phyloP scores from a whole-genome alignment of 2,329 filamentous ascomycete species.

The Kalmusia sp. region DNA sequence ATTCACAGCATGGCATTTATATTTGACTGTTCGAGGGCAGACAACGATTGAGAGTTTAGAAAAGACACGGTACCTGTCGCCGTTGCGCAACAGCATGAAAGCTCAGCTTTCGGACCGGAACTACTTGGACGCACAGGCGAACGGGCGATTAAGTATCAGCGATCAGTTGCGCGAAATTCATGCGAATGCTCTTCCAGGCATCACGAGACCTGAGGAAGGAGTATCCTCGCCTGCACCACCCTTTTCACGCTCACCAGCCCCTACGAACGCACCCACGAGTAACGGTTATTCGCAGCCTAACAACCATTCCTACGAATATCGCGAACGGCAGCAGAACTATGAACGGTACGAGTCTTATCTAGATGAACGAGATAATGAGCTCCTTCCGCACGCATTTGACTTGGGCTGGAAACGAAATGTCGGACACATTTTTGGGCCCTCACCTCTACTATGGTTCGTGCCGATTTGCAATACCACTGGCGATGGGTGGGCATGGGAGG shows the following conservation, averaged over 20 bases:
- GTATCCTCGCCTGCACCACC: conserved; percentile 61
- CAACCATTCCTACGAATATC: conserved; percentile 50
- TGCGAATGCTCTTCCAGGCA: conserved; percentile 79
- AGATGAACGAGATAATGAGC: conserved; percentile 86
- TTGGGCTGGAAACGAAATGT: conserved; percentile 84
- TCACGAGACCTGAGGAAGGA: conserved; percentile 83
- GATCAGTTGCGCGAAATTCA: conserved; percentile 83
- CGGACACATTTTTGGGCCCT: conserved; percentile 79
- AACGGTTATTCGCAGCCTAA: conserved; percentile 55
- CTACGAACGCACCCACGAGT: conserved; percentile 32
- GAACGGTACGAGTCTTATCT: conserved; percentile 81
- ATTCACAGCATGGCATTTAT: conserved; percentile 92
- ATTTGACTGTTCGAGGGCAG: conserved; percentile 77
- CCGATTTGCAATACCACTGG: conserved; percentile 86
- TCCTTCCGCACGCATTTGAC: conserved; percentile 92
- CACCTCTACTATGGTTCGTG: conserved; percentile 75
- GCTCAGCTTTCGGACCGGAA: conserved; percentile 61
- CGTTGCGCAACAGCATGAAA: conserved; percentile 74
- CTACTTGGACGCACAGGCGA: conserved; percentile 52
- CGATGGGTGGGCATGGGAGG: conserved; percentile 94
- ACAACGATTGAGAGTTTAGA: conserved; percentile 97
- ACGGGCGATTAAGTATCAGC: conserved; percentile 52
- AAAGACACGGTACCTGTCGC: conserved; percentile 91
- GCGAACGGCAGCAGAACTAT: conserved; percentile 70
- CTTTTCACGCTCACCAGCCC: conserved; percentile 34